These are phyloP conservation scores for Bauhinia variegata DNA, from an alignment of 306 rosid species.

Conservation along the genomic window DNA sequence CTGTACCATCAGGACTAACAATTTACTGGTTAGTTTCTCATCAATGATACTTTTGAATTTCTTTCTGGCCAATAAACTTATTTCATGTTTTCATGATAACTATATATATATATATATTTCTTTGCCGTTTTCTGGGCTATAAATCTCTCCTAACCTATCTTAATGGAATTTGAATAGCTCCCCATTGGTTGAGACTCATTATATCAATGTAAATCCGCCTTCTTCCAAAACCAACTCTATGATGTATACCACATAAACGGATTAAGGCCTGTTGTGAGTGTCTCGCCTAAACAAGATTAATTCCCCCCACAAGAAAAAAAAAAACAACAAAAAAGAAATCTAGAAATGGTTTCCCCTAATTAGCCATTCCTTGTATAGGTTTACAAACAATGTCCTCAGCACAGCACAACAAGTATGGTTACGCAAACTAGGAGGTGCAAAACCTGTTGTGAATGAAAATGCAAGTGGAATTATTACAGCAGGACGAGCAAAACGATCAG, in stretches of 20 bases:
- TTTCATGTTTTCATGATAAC: conserved; percentile 23
- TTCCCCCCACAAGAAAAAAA: neutral
- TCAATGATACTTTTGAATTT: conserved; percentile 22
- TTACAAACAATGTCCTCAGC: conserved; percentile 90
- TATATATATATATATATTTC: neutral
- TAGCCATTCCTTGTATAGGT: conserved; percentile 53
- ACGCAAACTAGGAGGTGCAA: conserved; percentile 95
- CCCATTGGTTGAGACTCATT: conserved; percentile 12
- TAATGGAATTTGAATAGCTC: conserved; percentile 3
- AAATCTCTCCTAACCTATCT: neutral
- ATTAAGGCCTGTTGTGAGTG: neutral
- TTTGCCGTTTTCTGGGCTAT: conserved; percentile 10
- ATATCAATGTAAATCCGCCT: neutral
- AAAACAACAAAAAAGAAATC: neutral
- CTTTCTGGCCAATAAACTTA: neutral
- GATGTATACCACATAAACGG: conserved; percentile 8
- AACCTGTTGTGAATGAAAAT: conserved; percentile 73
- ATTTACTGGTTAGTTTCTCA: conserved; percentile 92
- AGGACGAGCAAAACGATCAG: conserved; percentile 90
- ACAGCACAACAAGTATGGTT: conserved; percentile 99
- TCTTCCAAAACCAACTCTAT: conserved; percentile 17
- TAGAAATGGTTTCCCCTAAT: neutral
- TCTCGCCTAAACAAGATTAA: neutral
- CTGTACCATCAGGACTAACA: conserved; percentile 97
- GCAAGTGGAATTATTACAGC: conserved; percentile 93